phyloP scores from a whole-genome alignment of 495 filamentous ascomycete species.

The Penicillium coffeae region DNA sequence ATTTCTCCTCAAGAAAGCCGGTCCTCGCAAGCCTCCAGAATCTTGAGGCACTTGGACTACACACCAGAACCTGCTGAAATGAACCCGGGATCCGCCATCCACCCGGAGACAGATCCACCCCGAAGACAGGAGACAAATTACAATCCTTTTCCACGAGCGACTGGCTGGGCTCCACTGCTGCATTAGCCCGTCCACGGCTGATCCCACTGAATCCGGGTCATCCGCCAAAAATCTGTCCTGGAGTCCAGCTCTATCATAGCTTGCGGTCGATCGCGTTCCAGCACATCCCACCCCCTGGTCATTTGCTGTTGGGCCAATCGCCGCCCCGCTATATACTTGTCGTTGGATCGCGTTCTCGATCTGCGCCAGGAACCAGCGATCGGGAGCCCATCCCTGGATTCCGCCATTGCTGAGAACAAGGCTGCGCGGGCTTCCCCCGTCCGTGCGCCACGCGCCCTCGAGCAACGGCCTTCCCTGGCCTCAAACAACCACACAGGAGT shows the following conservation, averaged over 20 bases:
- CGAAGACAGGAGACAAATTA: background rate
- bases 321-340: background rate
- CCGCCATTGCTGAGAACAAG: conserved; percentile 5
- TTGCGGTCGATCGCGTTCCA: conserved; percentile 20
- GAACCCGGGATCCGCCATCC: background rate
- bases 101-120: background rate
- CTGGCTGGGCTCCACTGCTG: conserved; percentile 15
- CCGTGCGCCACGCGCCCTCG: conserved; percentile 22
- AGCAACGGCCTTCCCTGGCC: conserved; percentile 10
- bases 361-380: background rate
- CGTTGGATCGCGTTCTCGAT: conserved; percentile 6
- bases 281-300: conserved; percentile 16
- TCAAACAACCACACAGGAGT: background rate
- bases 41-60: no score
- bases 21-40: no score
- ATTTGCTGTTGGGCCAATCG: conserved; percentile 22
- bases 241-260: conserved; percentile 16
- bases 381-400: conserved; percentile 28
- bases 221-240: conserved; percentile 30
- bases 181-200: conserved; percentile 35
- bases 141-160: background rate
- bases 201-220: conserved; percentile 32
- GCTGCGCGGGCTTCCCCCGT: conserved; percentile 9
- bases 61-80: no score
- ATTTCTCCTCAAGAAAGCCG: no score